Evolutionary conservation across 805 yeast species (phyloP).

Genomic region (Saccharomycopsis fodiens): DNA sequence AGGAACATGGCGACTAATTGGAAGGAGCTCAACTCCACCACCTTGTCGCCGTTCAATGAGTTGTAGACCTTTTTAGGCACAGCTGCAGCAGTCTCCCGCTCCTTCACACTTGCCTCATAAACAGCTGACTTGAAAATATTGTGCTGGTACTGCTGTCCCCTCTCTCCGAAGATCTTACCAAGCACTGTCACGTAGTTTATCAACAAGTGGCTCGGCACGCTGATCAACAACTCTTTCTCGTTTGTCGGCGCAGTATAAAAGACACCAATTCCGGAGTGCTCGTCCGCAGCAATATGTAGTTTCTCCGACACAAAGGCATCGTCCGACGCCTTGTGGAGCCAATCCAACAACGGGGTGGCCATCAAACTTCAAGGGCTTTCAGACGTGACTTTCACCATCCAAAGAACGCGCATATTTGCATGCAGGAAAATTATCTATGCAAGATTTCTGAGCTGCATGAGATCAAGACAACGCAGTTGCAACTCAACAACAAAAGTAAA

Average conservation of each 20-base stretch:
- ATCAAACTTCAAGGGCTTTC: too few relatives aligned
- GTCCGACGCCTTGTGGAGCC: not conserved
- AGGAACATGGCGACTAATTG: slow-evolving; percentile 13
- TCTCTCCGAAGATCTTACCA: slow-evolving; percentile 6
- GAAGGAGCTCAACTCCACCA: slow-evolving; percentile 8
- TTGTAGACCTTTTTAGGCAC: not conserved
- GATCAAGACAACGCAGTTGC: too few relatives aligned
- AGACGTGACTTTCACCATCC: too few relatives aligned
- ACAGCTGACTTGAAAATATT: not conserved
- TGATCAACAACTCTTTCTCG: slow-evolving; percentile 2
- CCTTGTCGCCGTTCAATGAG: not conserved
- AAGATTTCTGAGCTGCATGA: too few relatives aligned
- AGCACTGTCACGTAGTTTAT: slow-evolving; percentile 12
- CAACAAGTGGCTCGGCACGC: slow-evolving; percentile 8
- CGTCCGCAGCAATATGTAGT: not conserved
- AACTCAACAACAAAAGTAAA: too few relatives aligned
- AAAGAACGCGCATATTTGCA: too few relatives aligned
- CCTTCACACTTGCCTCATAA: too few relatives aligned
- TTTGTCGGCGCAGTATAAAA: not conserved
- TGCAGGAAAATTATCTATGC: too few relatives aligned
- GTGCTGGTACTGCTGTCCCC: too few relatives aligned
- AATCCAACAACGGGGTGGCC: not conserved
- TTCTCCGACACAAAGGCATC: not conserved
- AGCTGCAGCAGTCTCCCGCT: not conserved
- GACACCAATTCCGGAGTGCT: slow-evolving; percentile 7